phyloP scores from a whole-genome alignment of 768 basidiomycete species.

The Asterophora lycoperdoides region DNA sequence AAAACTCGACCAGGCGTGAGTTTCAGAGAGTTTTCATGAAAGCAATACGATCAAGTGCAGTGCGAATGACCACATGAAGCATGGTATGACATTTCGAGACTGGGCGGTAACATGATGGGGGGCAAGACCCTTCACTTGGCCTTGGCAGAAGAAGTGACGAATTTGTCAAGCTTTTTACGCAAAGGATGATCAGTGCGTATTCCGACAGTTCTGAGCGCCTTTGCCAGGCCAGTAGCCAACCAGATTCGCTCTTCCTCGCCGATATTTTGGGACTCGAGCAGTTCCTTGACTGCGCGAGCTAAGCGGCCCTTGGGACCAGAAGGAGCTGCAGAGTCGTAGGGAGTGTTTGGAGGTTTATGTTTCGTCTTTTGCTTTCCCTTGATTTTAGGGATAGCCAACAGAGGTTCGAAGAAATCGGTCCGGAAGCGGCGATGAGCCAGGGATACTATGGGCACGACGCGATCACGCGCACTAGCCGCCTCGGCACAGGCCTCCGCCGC shows the following conservation, averaged over 20 bases:
- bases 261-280: slow-evolving; percentile 51
- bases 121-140: slow-evolving; percentile 1
- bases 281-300: slow-evolving; percentile 60
- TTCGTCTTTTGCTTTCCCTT: slow-evolving; percentile 51
- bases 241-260: slow-evolving; percentile 42
- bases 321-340: slow-evolving; percentile 30
- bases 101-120: no score
- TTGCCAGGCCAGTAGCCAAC: slow-evolving; percentile 49
- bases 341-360: slow-evolving; percentile 43
- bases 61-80: no score
- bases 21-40: no score
- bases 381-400: slow-evolving; percentile 63
- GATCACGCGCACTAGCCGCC: slow-evolving; percentile 64
- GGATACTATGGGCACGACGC: slow-evolving; percentile 59
- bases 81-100: no score
- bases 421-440: slow-evolving; percentile 71
- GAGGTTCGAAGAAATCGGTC: slow-evolving; percentile 65
- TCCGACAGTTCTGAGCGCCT: slow-evolving; percentile 47
- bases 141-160: slow-evolving; percentile 26
- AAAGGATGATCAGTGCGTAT: slow-evolving; percentile 62
- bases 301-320: slow-evolving; percentile 60
- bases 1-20: no score
- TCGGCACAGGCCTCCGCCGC: slow-evolving; percentile 69
- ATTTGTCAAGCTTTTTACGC: slow-evolving; percentile 65
- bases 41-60: no score